Base-by-base conservation (phyloP, 163 green algal genomes). In the Trebouxiophyceae sp. region DNA sequence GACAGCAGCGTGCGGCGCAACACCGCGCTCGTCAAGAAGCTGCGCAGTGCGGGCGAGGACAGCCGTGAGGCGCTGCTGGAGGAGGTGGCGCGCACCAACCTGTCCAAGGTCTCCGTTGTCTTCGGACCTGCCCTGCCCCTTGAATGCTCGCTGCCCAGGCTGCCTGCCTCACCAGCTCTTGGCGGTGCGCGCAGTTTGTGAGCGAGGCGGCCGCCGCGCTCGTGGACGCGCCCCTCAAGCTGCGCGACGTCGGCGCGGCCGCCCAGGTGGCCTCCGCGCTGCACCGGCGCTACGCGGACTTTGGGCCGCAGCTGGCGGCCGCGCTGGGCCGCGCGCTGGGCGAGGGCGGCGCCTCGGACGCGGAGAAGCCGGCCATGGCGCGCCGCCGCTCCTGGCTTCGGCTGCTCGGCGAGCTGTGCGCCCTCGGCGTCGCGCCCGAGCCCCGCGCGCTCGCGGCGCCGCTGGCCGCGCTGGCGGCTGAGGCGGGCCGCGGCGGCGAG, bases 1-100 rank as follows among this genome's bases (percentile, higher is more conserved):
- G 93, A 98, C 71, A 87, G 79, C 32, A 92, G 81, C 70, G 87
- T 98, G 39, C 98, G 97, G 73, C 81, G 82, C 54, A 97, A 97
- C 76, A 90, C 76, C 0, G 83, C 87, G 0, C 68, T 97, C 3
- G 87, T 91, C 22, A 92, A 93, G 63, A 93, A 91, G 74, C 76
- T 98, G 45, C 69, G 78, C 27, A 46, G 63, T 56, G 54, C 97
- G n/a, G 86, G 62, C 3, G 87, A 95, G 44, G 92, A 97, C 30
- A 81, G 75, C n/a, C 66, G 65, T 16, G 63, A 72, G 19, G 45
- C 68, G 3, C 54, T 97, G 30, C 70, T 93, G 29, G 79, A 88
- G 23, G 92, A 97, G 28, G 81, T 96, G 22, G 24, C 33, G 0
- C 85, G 82, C 29, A 80, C 81, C 27, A 95, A 95, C 70, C 85